Percentiles rank a stretch among this genome's conserved stretches.
Evolutionary conservation across 1,284 basidiomycete genomes (phyloP).

Genomic region (Rhodotorula sp.): DNA sequence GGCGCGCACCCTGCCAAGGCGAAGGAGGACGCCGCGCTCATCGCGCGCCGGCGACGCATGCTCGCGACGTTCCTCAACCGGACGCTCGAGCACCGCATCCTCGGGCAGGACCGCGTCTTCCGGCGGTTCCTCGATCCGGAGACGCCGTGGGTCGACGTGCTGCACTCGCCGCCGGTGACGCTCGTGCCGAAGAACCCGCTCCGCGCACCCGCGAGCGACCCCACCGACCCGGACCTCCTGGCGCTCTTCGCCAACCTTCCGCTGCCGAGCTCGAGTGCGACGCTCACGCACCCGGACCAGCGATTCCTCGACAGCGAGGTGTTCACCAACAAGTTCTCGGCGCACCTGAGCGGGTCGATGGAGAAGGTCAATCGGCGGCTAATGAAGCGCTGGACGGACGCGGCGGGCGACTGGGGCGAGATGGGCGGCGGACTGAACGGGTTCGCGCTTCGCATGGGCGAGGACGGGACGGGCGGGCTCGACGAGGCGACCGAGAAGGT

Average conservation of each 20-base stretch:
- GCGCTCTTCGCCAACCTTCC: slow-evolving; percentile 81
- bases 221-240: slow-evolving; percentile 74
- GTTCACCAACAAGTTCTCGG: slow-evolving; percentile 94
- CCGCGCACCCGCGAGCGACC: slow-evolving; percentile 91
- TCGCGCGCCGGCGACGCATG: slow-evolving; percentile 88
- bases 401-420: slow-evolving; percentile 87
- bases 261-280: slow-evolving; percentile 69
- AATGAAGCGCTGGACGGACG: slow-evolving; percentile 91
- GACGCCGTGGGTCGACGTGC: slow-evolving; percentile 91
- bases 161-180: slow-evolving; percentile 87
- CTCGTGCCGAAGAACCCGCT: slow-evolving; percentile 91
- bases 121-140: slow-evolving; percentile 94
- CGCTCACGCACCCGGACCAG: slow-evolving; percentile 82
- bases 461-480: slow-evolving; percentile 53
- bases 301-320: slow-evolving; percentile 94
- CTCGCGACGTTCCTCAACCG: slow-evolving; percentile 93
- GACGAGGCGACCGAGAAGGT: slow-evolving; percentile 83
- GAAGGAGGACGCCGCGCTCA: slow-evolving; percentile 91
- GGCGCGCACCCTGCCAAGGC: slow-evolving; percentile 73
- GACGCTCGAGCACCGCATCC: slow-evolving; percentile 81
- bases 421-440: slow-evolving; percentile 94
- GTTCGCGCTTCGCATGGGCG: slow-evolving; percentile 80
- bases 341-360: slow-evolving; percentile 85
- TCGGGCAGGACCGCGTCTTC: slow-evolving; percentile 92
- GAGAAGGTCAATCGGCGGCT: slow-evolving; percentile 92